Conservation (phyloP, 1,139 yeast species). For the Groenewaldozyma auringiensis region DNA sequence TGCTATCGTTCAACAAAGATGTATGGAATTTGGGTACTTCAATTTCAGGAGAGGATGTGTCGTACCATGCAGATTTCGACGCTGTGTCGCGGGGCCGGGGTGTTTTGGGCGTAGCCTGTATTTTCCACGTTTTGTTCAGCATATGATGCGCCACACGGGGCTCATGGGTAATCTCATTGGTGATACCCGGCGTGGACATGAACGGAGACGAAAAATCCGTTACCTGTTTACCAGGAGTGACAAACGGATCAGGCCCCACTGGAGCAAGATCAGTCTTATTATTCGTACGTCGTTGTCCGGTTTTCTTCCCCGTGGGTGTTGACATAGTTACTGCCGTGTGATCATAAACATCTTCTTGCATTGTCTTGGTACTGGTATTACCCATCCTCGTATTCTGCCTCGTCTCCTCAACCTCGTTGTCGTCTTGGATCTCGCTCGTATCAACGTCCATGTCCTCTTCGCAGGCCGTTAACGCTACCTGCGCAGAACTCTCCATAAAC, state of each 20-base stretch:
- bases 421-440: conserved; percentile 8
- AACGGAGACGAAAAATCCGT: neutral
- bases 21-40: conserved; percentile 3
- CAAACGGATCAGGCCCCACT: neutral
- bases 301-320: neutral
- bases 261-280: neutral
- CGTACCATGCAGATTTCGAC: neutral
- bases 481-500: conserved; percentile 69
- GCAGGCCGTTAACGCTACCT: conserved; percentile 53
- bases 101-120: conserved; percentile 30
- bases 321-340: neutral
- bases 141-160: conserved; percentile 29
- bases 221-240: neutral
- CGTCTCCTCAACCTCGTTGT: neutral
- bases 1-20: neutral
- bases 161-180: neutral
- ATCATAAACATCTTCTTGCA: conserved; percentile 2
- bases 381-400: neutral
- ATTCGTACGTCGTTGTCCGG: neutral
- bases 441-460: conserved; percentile 37
- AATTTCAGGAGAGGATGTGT: neutral
- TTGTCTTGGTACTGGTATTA: no score
- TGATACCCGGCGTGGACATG: conserved; percentile 1
- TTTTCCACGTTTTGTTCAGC: conserved; percentile 30
- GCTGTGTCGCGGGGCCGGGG: conserved; percentile 3